Evolutionary conservation across 164 flowering plant genomes (phyloP), one percentile per base, ranked within the genome.

Genomic region (Aristolochia californica): DNA sequence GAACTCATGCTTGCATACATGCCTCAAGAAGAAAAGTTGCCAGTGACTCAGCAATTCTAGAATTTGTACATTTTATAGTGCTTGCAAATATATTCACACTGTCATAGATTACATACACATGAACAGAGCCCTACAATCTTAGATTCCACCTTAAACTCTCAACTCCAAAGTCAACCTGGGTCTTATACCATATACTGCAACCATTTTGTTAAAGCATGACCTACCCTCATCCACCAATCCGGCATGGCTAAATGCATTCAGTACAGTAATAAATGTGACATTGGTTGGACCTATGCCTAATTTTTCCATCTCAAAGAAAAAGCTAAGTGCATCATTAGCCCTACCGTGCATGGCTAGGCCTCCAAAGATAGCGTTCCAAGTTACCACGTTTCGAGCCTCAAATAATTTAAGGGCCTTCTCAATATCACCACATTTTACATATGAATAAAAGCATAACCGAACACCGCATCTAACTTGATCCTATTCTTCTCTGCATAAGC

Each of bases 371-470:
- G 85, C 65, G 59, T 56, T 82, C 85, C 87, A 84, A 49, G 85
- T 74, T 21, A 80, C 60, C 0, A 66, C 56, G 60, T 75, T 80
- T 59, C 48, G 57, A 24, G 57, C 61, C 55, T 74, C 70, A 52
- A 84, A 82, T 13, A 79, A 65, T 55, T 73, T 80, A 57, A 78
- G 40, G n/a, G n/a, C n/a, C n/a, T n/a, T n/a, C n/a, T n/a, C n/a
- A n/a, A n/a, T n/a, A n/a, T n/a, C n/a, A n/a, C 87, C 86, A 75
- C 84, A 79, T 61, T 77, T 81, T 81, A 83, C 86, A 81, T 81
- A 63, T 81, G 83, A 47, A 81, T 66, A 60, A 83, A 60, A 5
- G 87, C 84, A 47, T 83, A 78, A 16, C 82, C 86, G 61, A 83
- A 81, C 27, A 77, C 79, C 24, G 76, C 82, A 66, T 77, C 74